Base-by-base conservation (phyloP, 768 basidiomycete species). In the Boletus bicolor region DNA sequence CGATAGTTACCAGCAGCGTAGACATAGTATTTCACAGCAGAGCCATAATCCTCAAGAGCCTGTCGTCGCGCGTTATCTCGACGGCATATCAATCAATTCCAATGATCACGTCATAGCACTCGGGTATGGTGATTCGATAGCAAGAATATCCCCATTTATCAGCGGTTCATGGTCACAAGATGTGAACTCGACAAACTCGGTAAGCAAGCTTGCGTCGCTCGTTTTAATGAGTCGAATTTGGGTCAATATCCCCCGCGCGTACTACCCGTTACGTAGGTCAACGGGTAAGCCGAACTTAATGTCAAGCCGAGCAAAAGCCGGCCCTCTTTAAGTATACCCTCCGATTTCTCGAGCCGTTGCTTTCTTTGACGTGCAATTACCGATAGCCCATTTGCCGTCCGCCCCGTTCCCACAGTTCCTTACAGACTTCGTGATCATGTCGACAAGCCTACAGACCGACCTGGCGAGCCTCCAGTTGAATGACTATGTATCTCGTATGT, bases 401-500 rank as follows among this genome's bases (percentile, higher is more conserved):
- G 28, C 28, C 5, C 28, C 7, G 7, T 7, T 30, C 7, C 24
- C 9, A n/a, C 38, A 38, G 35, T 30, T 35, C 19, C 28, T 30
- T 30, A 7, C 5, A 30, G 28, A 30, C 28, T 30, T 30, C 10
- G 35, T 3, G 11, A 19, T 9, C 45, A 59, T 59, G 58, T 53
- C 58, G n/a, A 49, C 51, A 1, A 49, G 38, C 10, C 41, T 51
- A 5, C 37, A 28, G 9, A 11, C 26, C 12, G 44, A 35, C 4
- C 36, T 60, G 36, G 49, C 36, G 5, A 51, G 49, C 28, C 44
- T 60, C 10, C 49, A 51, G 32, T 15, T 59, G 34, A 55, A 51
- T 3, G 39, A 59, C 10, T 60, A 54, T 17, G 11, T 36, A 36
- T 54, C 59, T 7, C 39, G 57, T 54, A 44, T 2, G 57, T 51